Evolutionary conservation across 1,139 yeast species (phyloP).

Genomic region (Pichia sp.): DNA sequence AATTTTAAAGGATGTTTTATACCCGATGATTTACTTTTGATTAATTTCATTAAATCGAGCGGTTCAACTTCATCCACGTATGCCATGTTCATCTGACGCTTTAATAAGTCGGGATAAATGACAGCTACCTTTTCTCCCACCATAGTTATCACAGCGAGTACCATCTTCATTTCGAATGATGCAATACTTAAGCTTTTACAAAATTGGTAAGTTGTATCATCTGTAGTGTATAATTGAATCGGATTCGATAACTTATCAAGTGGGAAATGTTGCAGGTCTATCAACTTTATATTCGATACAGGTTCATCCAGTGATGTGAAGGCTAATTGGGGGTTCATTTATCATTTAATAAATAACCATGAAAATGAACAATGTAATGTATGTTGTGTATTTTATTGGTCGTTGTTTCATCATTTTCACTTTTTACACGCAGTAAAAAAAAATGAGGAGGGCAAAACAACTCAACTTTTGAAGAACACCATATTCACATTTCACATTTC

Average conservation of each 20-base stretch:
- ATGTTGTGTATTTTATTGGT: too few species aligned
- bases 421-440: too few species aligned
- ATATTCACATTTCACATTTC: too few species aligned
- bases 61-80: neutral
- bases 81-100: neutral
- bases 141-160: neutral
- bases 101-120: neutral
- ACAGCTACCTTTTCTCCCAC: neutral
- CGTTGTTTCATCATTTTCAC: too few species aligned
- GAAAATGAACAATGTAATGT: too few species aligned
- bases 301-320: neutral
- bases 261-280: neutral
- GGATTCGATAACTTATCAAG: neutral
- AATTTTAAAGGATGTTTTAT: neutral
- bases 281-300: neutral
- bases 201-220: neutral
- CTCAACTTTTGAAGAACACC: neutral
- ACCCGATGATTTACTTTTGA: neutral
- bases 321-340: neutral
- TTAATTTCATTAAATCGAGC: neutral
- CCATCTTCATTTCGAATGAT: neutral
- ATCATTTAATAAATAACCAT: neutral
- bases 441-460: too few species aligned
- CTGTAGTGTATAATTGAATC: neutral
- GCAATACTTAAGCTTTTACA: neutral